Evolutionary conservation across 179 eudicot genomes (phyloP).

Genomic region (Actinidia arguta): DNA sequence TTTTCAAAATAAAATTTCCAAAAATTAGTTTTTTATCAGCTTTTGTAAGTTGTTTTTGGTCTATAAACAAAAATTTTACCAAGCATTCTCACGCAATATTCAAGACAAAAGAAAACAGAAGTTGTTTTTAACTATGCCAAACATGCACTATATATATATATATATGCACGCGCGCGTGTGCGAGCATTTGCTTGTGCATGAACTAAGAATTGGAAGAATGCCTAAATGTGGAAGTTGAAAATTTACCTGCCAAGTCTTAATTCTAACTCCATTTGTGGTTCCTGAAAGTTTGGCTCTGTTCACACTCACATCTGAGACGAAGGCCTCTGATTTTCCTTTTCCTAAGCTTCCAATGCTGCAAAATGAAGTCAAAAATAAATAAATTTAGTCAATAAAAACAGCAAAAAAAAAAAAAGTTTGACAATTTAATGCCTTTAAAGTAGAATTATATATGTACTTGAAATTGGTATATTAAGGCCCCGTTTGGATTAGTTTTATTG

Average conservation of each 20-base stretch:
- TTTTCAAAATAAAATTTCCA: too few species aligned
- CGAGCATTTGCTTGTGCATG: too few species aligned
- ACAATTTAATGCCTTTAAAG: background rate
- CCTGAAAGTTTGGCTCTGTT: slow-evolving; percentile 27
- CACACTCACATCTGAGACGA: slow-evolving; percentile 30
- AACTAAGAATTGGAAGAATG: background rate
- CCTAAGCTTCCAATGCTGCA: slow-evolving; percentile 47
- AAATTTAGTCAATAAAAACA: background rate
- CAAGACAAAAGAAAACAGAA: too few species aligned
- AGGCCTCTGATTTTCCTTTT: slow-evolving; percentile 23
- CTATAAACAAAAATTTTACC: too few species aligned
- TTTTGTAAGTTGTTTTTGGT: too few species aligned
- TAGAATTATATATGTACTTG: slow-evolving; percentile 16
- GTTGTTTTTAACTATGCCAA: too few species aligned
- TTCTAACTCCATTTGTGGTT: slow-evolving; percentile 39
- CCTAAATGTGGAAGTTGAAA: background rate
- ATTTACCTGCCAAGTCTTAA: slow-evolving; percentile 43
- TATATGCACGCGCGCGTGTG: too few species aligned
- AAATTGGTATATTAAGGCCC: too few species aligned
- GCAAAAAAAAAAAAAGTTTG: background rate
- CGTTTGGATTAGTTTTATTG: too few species aligned
- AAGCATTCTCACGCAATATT: too few species aligned
- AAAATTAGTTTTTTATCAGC: too few species aligned
- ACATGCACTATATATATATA: too few species aligned
- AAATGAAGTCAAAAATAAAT: background rate